A percentile compares a stretch with the other conserved stretches of the same genome.
Conservation (phyloP, 2,329 filamentous ascomycete genomes). For the Fusarium sp. region DNA sequence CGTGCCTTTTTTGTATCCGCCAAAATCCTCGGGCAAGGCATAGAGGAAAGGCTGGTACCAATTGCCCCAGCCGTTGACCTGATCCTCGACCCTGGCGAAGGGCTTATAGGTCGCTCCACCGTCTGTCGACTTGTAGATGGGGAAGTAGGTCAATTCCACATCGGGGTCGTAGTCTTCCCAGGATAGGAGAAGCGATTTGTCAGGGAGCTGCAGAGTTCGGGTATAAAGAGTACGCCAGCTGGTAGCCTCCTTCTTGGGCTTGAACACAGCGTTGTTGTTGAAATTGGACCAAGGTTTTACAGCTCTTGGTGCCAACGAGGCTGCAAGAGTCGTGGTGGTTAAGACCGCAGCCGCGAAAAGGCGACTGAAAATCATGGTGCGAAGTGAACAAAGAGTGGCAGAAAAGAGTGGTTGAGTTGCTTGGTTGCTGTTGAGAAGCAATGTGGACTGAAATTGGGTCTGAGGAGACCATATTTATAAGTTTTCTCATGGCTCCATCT, state of each 20-base stretch:
- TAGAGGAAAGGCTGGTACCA: slow-evolving; percentile 1
- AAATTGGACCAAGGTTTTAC: background rate
- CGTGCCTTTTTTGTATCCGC: background rate
- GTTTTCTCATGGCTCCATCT: no score
- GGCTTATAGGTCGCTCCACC: background rate
- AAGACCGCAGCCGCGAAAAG: background rate
- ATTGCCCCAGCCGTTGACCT: background rate
- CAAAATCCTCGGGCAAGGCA: background rate
- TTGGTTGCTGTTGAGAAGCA: background rate
- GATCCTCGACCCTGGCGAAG: background rate
- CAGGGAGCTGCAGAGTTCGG: background rate
- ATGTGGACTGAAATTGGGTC: no score
- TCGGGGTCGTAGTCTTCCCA: background rate
- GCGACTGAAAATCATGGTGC: background rate
- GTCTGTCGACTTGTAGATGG: background rate
- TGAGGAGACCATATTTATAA: no score
- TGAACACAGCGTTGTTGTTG: background rate
- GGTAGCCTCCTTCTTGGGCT: background rate
- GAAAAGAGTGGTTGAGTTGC: background rate
- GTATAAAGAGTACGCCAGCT: background rate
- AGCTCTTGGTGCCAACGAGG: background rate
- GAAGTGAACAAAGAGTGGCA: background rate
- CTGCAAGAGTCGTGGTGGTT: background rate
- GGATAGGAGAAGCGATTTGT: background rate
- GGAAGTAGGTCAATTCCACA: background rate